Evolutionary conservation across 257 asterid species (phyloP).

Genomic region (Solanum acaule): DNA sequence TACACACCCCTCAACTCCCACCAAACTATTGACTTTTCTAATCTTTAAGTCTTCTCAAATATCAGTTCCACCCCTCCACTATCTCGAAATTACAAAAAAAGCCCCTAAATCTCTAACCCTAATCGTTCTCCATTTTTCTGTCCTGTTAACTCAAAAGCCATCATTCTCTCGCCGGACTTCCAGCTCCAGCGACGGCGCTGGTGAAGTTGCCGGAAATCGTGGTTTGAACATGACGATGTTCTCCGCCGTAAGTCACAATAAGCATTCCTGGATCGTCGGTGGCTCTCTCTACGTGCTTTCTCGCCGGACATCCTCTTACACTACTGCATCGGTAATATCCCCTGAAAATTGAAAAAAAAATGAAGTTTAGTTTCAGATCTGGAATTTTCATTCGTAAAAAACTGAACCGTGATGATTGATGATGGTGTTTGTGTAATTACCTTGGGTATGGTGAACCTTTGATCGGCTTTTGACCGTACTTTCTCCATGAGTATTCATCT

Average conservation of each 20-base stretch:
- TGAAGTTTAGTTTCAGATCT: not conserved
- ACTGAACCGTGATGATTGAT: not conserved
- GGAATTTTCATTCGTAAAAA: not conserved
- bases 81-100: not conserved
- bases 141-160: not conserved
- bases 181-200: not conserved
- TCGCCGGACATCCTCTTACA: not conserved
- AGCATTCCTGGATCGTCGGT: not conserved
- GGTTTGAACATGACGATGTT: not conserved
- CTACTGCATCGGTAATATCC: not conserved
- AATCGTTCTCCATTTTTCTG: not conserved
- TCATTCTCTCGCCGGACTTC: not conserved
- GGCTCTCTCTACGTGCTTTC: not conserved
- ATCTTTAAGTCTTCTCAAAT: not conserved
- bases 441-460: constrained; percentile 34
- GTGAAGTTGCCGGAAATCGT: not conserved
- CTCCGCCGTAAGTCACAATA: not conserved
- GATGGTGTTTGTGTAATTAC: not conserved
- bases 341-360: not conserved
- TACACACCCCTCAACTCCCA: not conserved
- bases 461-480: constrained; percentile 34
- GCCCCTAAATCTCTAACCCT: not conserved
- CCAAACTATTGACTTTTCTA: not conserved
- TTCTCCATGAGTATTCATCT: constrained; percentile 38
- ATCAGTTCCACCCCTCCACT: not conserved